phyloP scores from a whole-genome alignment of 768 basidiomycete species.

The Suillus clintonianus region DNA sequence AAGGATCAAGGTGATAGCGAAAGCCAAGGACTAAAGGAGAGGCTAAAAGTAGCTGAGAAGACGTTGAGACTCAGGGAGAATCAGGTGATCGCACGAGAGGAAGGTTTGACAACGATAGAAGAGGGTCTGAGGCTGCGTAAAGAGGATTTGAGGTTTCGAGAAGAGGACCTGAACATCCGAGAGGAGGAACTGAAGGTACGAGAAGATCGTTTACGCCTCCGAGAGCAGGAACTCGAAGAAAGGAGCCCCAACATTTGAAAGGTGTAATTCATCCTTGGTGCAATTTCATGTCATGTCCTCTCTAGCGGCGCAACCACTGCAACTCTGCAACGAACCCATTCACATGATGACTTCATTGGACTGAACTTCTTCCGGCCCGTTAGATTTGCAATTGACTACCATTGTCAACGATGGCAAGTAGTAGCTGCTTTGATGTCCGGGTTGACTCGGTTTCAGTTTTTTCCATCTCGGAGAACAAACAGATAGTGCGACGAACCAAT shows the following conservation, averaged over 20 bases:
- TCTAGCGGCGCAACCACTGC: not conserved
- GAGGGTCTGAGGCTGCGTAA: conserved; percentile 1
- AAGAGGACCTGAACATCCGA: conserved; percentile 2
- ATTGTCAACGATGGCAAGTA: not conserved
- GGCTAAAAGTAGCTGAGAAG: not conserved
- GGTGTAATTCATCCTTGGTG: not conserved
- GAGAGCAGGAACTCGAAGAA: conserved; percentile 2
- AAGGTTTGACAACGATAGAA: not conserved
- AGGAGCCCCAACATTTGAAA: not conserved
- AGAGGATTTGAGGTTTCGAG: not conserved
- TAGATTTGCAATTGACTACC: not conserved
- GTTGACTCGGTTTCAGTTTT: not conserved
- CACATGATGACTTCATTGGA: not conserved
- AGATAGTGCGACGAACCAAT: not conserved
- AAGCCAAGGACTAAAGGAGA: not conserved
- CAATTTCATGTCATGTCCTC: not conserved
- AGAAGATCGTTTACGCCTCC: not conserved
- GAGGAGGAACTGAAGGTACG: conserved; percentile 2
- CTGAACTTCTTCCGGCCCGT: not conserved
- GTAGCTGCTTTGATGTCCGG: no score
- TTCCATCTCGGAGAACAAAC: not conserved
- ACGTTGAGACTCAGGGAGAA: not conserved
- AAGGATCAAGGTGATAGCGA: conserved; percentile 1
- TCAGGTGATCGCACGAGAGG: not conserved
- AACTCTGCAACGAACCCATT: not conserved